Evolutionary conservation across 352 stramenopile species (phyloP).

Genomic region (Pythium angustatum): DNA sequence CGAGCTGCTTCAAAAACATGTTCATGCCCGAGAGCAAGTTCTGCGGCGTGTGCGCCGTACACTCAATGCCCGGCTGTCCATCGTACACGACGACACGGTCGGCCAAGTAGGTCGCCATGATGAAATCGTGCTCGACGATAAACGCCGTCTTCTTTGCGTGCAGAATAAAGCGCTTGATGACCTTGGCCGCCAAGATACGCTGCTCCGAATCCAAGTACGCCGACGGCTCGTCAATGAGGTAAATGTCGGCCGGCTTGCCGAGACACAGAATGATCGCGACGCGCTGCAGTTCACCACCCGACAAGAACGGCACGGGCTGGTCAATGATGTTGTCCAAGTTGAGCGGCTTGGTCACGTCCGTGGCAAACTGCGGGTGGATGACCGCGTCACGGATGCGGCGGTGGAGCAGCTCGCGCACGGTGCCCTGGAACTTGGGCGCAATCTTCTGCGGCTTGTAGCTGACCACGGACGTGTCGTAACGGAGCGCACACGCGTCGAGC

Average conservation of each 20-base stretch:
- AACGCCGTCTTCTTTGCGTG: constrained; percentile 99
- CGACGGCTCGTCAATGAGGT: constrained; percentile 99
- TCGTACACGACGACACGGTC: constrained; percentile 96
- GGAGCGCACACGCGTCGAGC: constrained; percentile 75
- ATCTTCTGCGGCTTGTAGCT: constrained; percentile 99
- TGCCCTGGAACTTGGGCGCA: constrained; percentile 92
- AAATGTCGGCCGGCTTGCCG: constrained; percentile 98
- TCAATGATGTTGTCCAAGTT: constrained; percentile 99
- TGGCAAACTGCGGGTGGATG: constrained; percentile 98
- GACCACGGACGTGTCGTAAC: constrained; percentile 84
- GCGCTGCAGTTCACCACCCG: constrained; percentile 98
- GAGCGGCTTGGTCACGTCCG: constrained; percentile 98
- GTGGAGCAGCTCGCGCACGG: constrained; percentile 97
- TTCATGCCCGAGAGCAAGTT: constrained; percentile 98
- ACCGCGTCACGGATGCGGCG: constrained; percentile 97
- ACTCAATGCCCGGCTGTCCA: constrained; percentile 96
- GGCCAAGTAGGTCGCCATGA: constrained; percentile 99
- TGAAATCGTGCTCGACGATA: constrained; percentile 99
- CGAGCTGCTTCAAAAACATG: constrained; percentile 97
- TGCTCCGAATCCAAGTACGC: constrained; percentile 99
- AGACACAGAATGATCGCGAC: constrained; percentile 98
- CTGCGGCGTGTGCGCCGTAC: constrained; percentile 95
- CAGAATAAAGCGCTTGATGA: constrained; percentile 99
- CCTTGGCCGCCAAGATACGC: constrained; percentile 98
- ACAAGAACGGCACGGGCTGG: constrained; percentile 97